These are phyloP conservation scores for Cephalotrichum gorgonifer DNA, from an alignment of 2,329 filamentous ascomycete species.

Conservation along the genomic window DNA sequence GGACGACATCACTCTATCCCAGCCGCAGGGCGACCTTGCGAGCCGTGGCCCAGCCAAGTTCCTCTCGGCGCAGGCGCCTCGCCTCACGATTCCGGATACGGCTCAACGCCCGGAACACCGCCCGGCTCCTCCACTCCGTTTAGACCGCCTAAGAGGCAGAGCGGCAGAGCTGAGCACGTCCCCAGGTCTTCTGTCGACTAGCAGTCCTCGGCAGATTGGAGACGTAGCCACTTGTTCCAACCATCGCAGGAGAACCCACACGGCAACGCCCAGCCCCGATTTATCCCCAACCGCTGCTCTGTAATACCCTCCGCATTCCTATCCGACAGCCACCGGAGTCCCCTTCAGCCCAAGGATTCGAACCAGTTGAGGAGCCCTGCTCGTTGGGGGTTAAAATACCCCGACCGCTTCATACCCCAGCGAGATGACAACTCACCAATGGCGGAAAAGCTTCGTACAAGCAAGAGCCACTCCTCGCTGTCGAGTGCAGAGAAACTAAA, in stretches of 20 bases:
- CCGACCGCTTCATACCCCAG: slow-evolving; percentile 5
- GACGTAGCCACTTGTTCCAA: not conserved
- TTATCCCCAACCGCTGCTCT: not conserved
- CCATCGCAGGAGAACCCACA: not conserved
- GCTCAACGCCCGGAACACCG: not conserved
- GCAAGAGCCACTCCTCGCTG: not conserved
- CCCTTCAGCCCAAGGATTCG: not conserved
- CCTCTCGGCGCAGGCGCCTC: not conserved
- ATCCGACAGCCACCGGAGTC: not conserved
- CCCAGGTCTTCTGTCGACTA: not conserved
- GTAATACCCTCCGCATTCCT: slow-evolving; percentile 1
- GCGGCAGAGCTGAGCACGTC: not conserved
- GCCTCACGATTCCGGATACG: slow-evolving; percentile 2
- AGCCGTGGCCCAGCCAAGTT: not conserved
- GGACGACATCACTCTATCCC: not conserved
- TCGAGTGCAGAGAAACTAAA: not conserved
- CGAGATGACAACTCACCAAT: slow-evolving; percentile 1
- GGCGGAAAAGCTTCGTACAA: not conserved
- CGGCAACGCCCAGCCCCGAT: not conserved
- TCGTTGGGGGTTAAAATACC: not conserved
- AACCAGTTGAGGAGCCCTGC: not conserved
- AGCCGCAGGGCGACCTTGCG: not conserved
- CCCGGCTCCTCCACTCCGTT: not conserved
- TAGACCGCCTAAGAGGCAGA: not conserved
- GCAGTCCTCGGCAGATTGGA: not conserved